phyloP scores from a whole-genome alignment of 2,329 filamentous ascomycete species.

The Malbranchea zuffiana region DNA sequence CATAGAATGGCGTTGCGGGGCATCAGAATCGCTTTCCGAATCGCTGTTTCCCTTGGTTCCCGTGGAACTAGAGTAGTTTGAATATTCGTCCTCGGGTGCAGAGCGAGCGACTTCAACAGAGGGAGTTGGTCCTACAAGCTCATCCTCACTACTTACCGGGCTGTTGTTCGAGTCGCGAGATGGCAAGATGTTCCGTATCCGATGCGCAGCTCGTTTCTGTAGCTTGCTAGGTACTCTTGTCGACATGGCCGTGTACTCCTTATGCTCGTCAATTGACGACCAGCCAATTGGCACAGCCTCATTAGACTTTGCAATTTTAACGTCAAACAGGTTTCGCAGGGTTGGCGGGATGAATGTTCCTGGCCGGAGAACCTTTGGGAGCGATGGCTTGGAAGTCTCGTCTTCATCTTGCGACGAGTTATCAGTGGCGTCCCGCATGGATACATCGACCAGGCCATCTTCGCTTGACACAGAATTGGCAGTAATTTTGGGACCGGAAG shows the following conservation, averaged over 20 bases:
- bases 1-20: slow-evolving; percentile 6
- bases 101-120: slow-evolving; percentile 10
- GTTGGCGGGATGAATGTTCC: slow-evolving; percentile 49
- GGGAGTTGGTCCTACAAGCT: slow-evolving; percentile 18
- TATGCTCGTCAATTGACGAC: slow-evolving; percentile 50
- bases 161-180: slow-evolving; percentile 15
- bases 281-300: slow-evolving; percentile 60
- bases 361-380: slow-evolving; percentile 39
- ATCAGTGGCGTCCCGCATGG: slow-evolving; percentile 57
- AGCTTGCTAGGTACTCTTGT: slow-evolving; percentile 34
- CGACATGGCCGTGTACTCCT: slow-evolving; percentile 45
- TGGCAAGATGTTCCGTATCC: slow-evolving; percentile 12
- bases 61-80: slow-evolving; percentile 16
- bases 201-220: slow-evolving; percentile 13
- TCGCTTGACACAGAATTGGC: slow-evolving; percentile 76
- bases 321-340: slow-evolving; percentile 63
- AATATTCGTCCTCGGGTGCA: slow-evolving; percentile 15
- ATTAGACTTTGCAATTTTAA: slow-evolving; percentile 53
- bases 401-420: slow-evolving; percentile 21
- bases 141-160: slow-evolving; percentile 25
- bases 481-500: slow-evolving; percentile 58
- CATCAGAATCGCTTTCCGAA: slow-evolving; percentile 25
- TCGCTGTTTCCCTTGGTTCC: slow-evolving; percentile 20
- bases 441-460: slow-evolving; percentile 82
- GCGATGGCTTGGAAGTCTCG: slow-evolving; percentile 15